phyloP scores from a whole-genome alignment of 2,329 filamentous ascomycete genomes.

The Cladorrhinum sp. region DNA sequence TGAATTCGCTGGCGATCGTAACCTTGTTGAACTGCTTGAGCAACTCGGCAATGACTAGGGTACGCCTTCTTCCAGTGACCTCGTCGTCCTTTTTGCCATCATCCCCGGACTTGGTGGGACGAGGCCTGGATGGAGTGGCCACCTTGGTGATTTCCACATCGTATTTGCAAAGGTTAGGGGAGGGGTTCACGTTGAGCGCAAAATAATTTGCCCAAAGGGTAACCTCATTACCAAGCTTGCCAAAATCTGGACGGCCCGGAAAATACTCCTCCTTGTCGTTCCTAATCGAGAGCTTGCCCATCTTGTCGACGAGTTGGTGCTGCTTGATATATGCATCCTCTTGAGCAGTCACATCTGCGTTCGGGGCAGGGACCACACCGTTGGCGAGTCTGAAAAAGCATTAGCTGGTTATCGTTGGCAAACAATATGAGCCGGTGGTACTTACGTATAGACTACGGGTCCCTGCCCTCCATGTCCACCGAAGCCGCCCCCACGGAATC shows the following conservation, averaged over 20 bases:
- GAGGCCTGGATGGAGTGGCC: constrained; percentile 8
- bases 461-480: constrained; percentile 22
- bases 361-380: constrained; percentile 27
- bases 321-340: constrained; percentile 29
- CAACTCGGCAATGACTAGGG: constrained; percentile 40
- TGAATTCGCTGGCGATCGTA: constrained; percentile 48
- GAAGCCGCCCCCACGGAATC: constrained; percentile 22
- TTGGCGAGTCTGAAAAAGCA: constrained; percentile 1
- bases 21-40: constrained; percentile 36
- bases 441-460: constrained; percentile 33
- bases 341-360: constrained; percentile 29
- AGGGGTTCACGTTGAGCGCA: constrained; percentile 39
- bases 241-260: constrained; percentile 50
- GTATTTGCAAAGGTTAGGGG: constrained; percentile 43
- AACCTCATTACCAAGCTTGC: constrained; percentile 41
- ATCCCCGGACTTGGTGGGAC: constrained; percentile 6
- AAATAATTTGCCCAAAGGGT: constrained; percentile 57
- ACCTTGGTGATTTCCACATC: constrained; percentile 36
- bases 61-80: constrained; percentile 37
- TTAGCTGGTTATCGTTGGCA: constrained; percentile 11
- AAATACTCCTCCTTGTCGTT: constrained; percentile 31
- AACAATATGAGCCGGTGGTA: neutral
- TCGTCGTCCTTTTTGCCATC: constrained; percentile 9
- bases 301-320: constrained; percentile 33
- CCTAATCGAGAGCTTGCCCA: constrained; percentile 36